Conservation (phyloP, 495 filamentous ascomycete genomes). For the Hyaloscypha bicolor region DNA sequence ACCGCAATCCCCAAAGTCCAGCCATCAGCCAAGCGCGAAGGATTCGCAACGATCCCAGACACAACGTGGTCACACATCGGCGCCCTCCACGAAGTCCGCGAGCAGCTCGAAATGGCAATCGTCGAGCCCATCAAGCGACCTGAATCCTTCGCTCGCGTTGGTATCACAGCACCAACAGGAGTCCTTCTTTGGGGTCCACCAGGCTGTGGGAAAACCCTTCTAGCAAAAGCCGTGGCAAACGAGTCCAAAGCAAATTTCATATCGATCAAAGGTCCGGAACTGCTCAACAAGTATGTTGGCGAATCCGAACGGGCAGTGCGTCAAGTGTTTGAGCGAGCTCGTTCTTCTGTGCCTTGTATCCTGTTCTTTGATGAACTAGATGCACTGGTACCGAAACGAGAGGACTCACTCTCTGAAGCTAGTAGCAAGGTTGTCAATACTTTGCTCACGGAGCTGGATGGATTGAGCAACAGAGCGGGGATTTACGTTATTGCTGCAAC, state of each 20-base stretch:
- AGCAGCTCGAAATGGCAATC: conserved; percentile 83
- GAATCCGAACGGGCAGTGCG: conserved; percentile 92
- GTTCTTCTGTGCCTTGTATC: conserved; percentile 85
- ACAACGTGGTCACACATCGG: conserved; percentile 95
- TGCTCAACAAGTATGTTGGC: conserved; percentile 94
- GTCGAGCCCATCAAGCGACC: conserved; percentile 90
- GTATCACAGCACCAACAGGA: conserved; percentile 86
- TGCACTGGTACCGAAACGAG: conserved; percentile 83
- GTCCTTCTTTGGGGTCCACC: conserved; percentile 97
- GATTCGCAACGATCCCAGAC: conserved; percentile 96
- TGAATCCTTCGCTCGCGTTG: conserved; percentile 75
- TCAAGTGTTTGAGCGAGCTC: conserved; percentile 87
- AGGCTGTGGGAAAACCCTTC: conserved; percentile 94
- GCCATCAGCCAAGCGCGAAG: conserved; percentile 92
- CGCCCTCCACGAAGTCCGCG: conserved; percentile 75
- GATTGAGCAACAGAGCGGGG: conserved; percentile 75
- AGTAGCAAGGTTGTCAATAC: conserved; percentile 93
- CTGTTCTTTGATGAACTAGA: conserved; percentile 99
- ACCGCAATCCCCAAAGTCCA: conserved; percentile 83
- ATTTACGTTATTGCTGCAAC: conserved; percentile 97
- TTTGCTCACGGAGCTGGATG: conserved; percentile 94
- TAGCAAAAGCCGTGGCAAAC: conserved; percentile 95
- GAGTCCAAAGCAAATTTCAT: conserved; percentile 98
- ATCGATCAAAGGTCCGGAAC: conserved; percentile 92
- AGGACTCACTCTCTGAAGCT: conserved; percentile 78